phyloP scores from a whole-genome alignment of 2,329 filamentous ascomycete species.

The Chaetomium olivaceum region DNA sequence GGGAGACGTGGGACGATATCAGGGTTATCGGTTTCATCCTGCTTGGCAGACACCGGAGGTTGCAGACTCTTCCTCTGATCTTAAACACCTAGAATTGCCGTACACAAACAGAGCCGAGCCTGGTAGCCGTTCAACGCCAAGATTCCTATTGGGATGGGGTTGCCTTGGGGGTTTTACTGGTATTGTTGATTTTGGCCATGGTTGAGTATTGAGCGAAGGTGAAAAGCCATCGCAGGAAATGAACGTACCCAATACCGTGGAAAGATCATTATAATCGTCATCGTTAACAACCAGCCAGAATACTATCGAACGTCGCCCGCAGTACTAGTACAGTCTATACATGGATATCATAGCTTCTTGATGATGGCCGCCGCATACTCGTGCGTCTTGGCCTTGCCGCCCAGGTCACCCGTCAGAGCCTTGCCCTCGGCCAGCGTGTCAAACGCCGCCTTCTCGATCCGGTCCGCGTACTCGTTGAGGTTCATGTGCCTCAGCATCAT shows the following conservation, averaged over 20 bases:
- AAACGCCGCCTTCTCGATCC: slow-evolving; percentile 94
- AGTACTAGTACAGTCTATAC: slow-evolving; percentile 30
- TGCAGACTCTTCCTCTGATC: not conserved
- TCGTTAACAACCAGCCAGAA: slow-evolving; percentile 23
- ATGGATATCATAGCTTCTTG: slow-evolving; percentile 51
- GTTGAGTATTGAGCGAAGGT: not conserved
- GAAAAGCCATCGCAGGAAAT: no score
- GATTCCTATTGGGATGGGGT: not conserved
- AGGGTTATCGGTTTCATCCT: not conserved
- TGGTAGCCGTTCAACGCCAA: not conserved
- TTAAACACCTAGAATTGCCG: not conserved
- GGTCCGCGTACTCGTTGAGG: slow-evolving; percentile 76
- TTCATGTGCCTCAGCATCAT: slow-evolving; percentile 99
- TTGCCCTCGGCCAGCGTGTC: slow-evolving; percentile 95
- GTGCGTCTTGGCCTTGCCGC: slow-evolving; percentile 92
- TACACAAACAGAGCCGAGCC: not conserved
- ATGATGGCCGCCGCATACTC: slow-evolving; percentile 96
- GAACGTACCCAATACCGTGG: not conserved
- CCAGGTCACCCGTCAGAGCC: slow-evolving; percentile 91
- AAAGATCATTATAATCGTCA: slow-evolving; percentile 25
- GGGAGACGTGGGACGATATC: not conserved
- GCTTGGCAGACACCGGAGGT: not conserved
- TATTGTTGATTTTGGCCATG: no score
- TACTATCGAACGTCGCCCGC: slow-evolving; percentile 23
- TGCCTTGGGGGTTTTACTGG: not conserved